phyloP scores from a whole-genome alignment of 1,284 basidiomycete species.

The Jaminaea rosea region DNA sequence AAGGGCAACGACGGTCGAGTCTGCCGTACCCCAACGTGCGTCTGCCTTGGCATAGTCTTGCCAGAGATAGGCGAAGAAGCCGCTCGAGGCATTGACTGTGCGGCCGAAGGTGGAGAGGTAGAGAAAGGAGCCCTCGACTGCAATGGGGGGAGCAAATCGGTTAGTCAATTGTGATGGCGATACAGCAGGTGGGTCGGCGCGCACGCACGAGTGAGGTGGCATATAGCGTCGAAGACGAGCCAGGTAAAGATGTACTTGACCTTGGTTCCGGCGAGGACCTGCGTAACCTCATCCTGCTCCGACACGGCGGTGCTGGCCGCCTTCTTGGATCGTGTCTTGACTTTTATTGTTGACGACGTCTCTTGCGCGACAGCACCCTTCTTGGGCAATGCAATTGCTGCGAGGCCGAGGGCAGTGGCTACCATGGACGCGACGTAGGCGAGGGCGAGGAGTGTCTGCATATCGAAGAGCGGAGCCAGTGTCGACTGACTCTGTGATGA shows the following conservation, averaged over 20 bases:
- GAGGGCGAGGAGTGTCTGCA: background rate
- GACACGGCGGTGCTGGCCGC: background rate
- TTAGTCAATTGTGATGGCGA: constrained; percentile 1
- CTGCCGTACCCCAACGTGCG: constrained; percentile 28
- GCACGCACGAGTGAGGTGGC: constrained; percentile 28
- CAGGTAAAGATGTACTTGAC: constrained; percentile 23
- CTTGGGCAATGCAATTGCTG: background rate
- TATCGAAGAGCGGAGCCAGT: background rate
- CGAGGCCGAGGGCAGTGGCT: background rate
- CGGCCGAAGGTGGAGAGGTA: constrained; percentile 23
- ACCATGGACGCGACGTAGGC: constrained; percentile 2
- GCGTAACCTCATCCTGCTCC: background rate
- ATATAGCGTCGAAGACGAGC: constrained; percentile 39
- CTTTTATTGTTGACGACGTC: too few relatives aligned
- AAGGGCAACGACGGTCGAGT: constrained; percentile 31
- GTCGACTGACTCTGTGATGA: too few relatives aligned
- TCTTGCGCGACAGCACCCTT: too few relatives aligned
- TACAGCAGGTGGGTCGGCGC: too few relatives aligned
- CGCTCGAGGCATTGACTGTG: constrained; percentile 18
- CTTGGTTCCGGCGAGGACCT: constrained; percentile 9
- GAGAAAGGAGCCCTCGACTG: constrained; percentile 39
- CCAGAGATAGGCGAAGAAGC: constrained; percentile 37
- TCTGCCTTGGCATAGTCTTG: constrained; percentile 39
- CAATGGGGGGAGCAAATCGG: background rate
- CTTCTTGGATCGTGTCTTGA: too few relatives aligned